phyloP scores from a whole-genome alignment of 345 rosid genomes.

The Salix brachista region DNA sequence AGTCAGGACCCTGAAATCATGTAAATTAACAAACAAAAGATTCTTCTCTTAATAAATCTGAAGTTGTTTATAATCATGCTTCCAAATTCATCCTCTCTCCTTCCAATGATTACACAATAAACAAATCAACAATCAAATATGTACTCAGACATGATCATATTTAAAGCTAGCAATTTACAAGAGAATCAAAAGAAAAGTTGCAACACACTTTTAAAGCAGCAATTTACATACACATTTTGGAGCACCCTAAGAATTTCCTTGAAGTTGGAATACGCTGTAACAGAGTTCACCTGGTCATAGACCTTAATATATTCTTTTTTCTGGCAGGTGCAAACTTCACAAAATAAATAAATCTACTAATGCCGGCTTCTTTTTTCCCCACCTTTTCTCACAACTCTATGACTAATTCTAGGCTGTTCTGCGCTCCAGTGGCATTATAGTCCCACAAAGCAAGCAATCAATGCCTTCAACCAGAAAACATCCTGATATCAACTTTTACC shows the following conservation, averaged over 20 bases:
- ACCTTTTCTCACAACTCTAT: background rate
- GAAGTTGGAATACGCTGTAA: background rate
- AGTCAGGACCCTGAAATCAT: background rate
- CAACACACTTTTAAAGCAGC: background rate
- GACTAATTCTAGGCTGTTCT: slow-evolving; percentile 1
- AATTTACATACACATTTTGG: slow-evolving; percentile 21
- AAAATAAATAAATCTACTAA: slow-evolving; percentile 6
- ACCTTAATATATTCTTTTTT: slow-evolving; percentile 7
- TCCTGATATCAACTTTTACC: slow-evolving; percentile 27
- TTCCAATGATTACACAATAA: background rate
- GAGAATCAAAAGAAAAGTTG: background rate
- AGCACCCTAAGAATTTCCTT: slow-evolving; percentile 15
- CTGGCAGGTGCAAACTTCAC: slow-evolving; percentile 12
- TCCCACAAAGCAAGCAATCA: background rate
- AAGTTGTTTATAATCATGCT: background rate
- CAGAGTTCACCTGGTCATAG: slow-evolving; percentile 10
- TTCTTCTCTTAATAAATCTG: background rate
- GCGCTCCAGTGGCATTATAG: background rate
- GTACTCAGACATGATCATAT: background rate
- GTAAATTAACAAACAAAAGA: background rate
- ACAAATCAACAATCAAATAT: background rate
- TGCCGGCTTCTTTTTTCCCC: background rate
- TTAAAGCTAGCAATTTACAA: slow-evolving; percentile 7
- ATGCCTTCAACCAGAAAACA: slow-evolving; percentile 4
- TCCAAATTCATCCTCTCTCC: slow-evolving; percentile 1